phyloP scores from a whole-genome alignment of 116 monocot species.

The Cymodocea nodosa region DNA sequence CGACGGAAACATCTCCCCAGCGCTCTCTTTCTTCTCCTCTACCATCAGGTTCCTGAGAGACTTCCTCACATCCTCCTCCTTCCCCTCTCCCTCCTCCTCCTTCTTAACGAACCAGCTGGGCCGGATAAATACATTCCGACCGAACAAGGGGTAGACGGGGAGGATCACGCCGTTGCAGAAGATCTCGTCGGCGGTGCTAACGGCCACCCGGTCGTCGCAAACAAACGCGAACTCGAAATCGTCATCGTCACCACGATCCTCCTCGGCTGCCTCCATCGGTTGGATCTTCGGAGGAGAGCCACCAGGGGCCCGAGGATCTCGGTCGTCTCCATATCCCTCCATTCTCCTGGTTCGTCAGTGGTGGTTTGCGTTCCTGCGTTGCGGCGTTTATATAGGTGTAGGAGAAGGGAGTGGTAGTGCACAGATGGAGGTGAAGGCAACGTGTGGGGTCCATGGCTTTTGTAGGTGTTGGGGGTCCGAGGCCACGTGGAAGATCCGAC shows the following conservation, averaged over 20 bases:
- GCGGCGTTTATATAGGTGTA: too few species aligned
- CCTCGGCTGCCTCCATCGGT: neutral
- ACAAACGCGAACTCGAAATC: slow-evolving; percentile 47
- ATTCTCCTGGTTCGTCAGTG: too few species aligned
- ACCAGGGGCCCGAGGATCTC: too few species aligned
- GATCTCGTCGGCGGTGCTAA: slow-evolving; percentile 31
- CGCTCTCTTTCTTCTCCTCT: slow-evolving; percentile 16
- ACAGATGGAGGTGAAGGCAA: too few species aligned
- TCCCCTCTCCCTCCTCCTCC: neutral
- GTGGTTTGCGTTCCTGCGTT: too few species aligned
- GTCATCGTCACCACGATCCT: slow-evolving; percentile 1
- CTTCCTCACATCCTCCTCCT: neutral
- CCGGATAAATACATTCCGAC: slow-evolving; percentile 18
- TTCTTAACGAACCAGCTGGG: too few species aligned
- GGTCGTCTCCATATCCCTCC: too few species aligned
- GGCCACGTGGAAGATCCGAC: too few species aligned
- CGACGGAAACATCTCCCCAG: slow-evolving; percentile 13
- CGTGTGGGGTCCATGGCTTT: too few species aligned
- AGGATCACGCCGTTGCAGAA: slow-evolving; percentile 48
- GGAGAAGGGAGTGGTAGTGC: too few species aligned
- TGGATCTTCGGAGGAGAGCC: too few species aligned
- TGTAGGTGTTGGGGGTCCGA: too few species aligned
- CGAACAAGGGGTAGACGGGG: slow-evolving; percentile 44
- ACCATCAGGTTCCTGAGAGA: slow-evolving; percentile 24
- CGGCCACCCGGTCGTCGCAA: neutral